Base-by-base conservation (phyloP, 1,139 yeast genomes). In the Candida tetrigidarum region DNA sequence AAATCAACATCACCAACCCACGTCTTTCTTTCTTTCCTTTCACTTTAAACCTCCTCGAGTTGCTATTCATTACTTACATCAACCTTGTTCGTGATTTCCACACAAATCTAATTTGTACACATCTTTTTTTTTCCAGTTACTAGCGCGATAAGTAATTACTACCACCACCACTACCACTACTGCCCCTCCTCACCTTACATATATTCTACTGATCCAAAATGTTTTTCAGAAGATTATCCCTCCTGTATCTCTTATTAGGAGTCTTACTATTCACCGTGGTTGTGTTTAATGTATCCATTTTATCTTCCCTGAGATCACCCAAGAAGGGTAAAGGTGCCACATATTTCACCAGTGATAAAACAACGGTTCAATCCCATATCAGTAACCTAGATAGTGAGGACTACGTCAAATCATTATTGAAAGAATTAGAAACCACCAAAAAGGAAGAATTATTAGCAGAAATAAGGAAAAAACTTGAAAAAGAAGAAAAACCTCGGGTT, bases 341-440 rank as follows among this genome's bases (percentile, higher is more conserved):
- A 29, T 49, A 49, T 43, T 43, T 18, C 33, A 47, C 50, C 25
- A 43, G 52, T 28, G 47, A 46, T 7, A 37, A 42, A 11, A 40
- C 46, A 7, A 22, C 44, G 4, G 26, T 50, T 4, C 51, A 50
- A 39, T 40, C 50, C 14, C 51, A 50, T 14, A 30, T 50, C 16
- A 41, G 41, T 36, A 47, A 50, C 20, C 39, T 47, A 10, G 53
- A 49, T 34, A 47, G 48, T 34, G 47, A 43, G 23, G 45, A 44
- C 42, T 41, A 39, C 38, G 23, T 46, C 32, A n/a, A 15, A 3
- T 36, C 33, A 2, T 40, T 58, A 29, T 39, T 49, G 28, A 39
- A 47, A 16, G 60, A 57, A 26, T 15, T 57, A 5, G 45, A 50
- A 36, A 40, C 30, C 7, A 38, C 47, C 16, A 49, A 53, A 37